Evolutionary conservation across 2,329 filamentous ascomycete genomes (phyloP), one percentile per base, ranked within the genome.

Genomic region (Chaetomium strumarium): DNA sequence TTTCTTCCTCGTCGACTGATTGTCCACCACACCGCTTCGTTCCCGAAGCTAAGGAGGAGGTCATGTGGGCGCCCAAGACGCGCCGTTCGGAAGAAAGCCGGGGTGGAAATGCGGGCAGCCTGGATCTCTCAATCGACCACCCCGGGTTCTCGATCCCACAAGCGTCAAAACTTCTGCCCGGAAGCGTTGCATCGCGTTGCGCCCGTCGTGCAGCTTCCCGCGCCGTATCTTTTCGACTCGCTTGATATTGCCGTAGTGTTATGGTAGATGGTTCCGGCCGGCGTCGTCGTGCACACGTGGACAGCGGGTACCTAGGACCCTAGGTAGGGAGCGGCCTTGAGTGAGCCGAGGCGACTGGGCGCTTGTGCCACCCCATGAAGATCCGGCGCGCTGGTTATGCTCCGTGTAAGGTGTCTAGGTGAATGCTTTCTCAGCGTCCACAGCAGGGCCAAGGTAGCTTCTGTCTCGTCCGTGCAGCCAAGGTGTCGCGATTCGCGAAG

Each of bases 381-480:
- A 39, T 16, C 41, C 36, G 24, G 40, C 31, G 7, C 17, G 17
- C 29, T 41, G 49, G 30, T 16, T 16, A 40, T 33, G 36, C 36
- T 29, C 49, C 37, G 34, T 41, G 49, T 20, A 33, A 47, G n/a
- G n/a, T n/a, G n/a, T n/a, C n/a, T n/a, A n/a, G 24, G 30, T 42
- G 37, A 48, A 38, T 31, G 33, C 49, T 31, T 46, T 36, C 6
- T 29, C 30, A 34, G 17, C 4, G 37, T 40, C 7, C 43, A 55
- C 43, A 30, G 12, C 52, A 55, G 38, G 38, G 48, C 52, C 47
- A 50, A 54, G 52, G 40, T 48, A 19, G 39, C 29, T 30, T 9
- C 9, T 51, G 52, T 55, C 52, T 51, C 52, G 47, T 29, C 38
- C 10, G 47, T 24, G 47, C 31, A 37, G 52, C 47, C 52, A 55